phyloP scores from a whole-genome alignment of 2,329 filamentous ascomycete genomes.

The Didymella lethalis region DNA sequence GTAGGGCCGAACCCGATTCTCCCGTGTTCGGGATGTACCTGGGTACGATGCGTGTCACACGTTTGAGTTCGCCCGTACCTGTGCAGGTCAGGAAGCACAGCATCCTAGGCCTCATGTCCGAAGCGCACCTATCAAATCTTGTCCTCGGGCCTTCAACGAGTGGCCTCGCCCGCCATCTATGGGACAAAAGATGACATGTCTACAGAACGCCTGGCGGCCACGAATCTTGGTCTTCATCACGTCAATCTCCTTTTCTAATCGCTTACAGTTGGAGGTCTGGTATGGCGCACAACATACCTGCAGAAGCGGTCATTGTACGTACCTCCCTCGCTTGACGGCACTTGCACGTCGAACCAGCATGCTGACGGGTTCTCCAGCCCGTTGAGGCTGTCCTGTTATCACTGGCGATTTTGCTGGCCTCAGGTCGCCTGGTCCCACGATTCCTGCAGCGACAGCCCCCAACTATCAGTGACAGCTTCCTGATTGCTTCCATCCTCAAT shows the following conservation, averaged over 20 bases:
- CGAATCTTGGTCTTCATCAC: not conserved
- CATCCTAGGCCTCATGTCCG: not conserved
- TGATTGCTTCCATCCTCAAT: slow-evolving; percentile 30
- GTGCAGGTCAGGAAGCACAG: not conserved
- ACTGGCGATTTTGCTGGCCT: slow-evolving; percentile 26
- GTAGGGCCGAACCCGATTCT: not conserved
- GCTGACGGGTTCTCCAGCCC: slow-evolving; percentile 12
- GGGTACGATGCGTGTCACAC: not conserved
- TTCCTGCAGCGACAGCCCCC: slow-evolving; percentile 24
- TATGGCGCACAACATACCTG: not conserved
- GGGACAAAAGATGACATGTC: not conserved
- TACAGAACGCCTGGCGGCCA: not conserved
- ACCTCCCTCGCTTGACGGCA: not conserved
- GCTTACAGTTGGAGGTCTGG: not conserved
- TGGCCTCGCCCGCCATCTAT: not conserved
- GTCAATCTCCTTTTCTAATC: not conserved
- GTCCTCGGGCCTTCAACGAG: not conserved
- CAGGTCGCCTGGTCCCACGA: slow-evolving; percentile 28
- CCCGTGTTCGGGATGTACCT: not conserved
- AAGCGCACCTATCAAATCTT: not conserved
- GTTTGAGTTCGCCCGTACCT: not conserved
- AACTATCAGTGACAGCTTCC: slow-evolving; percentile 28
- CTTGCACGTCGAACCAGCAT: not conserved
- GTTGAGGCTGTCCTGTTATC: slow-evolving; percentile 25
- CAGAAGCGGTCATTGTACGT: not conserved